Conservation (phyloP, 441 rosid species). For the Adansonia gregorii region DNA sequence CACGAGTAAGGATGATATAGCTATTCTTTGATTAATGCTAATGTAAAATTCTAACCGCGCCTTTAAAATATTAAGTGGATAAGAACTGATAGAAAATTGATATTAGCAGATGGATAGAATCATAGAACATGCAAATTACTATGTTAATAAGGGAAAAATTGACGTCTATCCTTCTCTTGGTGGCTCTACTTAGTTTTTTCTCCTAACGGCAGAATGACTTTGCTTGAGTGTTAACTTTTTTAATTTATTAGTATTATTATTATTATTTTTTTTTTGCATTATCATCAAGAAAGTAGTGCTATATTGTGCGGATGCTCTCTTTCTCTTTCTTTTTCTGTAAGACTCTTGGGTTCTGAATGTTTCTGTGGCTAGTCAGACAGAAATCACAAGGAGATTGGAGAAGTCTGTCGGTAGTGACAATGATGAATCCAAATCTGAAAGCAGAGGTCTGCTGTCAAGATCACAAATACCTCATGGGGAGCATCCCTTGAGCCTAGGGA, state of each 20-base stretch:
- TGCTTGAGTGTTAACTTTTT: not conserved
- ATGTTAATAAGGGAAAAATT: not conserved
- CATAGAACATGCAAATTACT: not conserved
- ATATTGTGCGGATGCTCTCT: not conserved
- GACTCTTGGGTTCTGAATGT: constrained; percentile 55
- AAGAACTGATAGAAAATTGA: not conserved
- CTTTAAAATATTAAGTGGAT: not conserved
- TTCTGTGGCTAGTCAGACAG: constrained; percentile 94
- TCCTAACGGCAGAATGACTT: not conserved
- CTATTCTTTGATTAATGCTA: not conserved
- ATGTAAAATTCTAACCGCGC: not conserved
- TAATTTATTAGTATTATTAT: not conserved
- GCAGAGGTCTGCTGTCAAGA: constrained; percentile 70
- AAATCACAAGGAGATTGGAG: constrained; percentile 91
- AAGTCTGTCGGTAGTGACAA: constrained; percentile 52
- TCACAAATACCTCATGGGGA: constrained; percentile 81
- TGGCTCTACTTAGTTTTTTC: not conserved
- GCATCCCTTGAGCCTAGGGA: constrained; percentile 93
- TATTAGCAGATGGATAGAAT: not conserved
- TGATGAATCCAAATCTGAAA: constrained; percentile 57
- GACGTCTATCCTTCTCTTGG: not conserved
- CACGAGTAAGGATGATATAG: not conserved
- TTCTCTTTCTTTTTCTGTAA: constrained; percentile 28
- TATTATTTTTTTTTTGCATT: not conserved
- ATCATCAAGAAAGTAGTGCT: not conserved